These are phyloP conservation scores for Phyllosticta ampelicida DNA, from an alignment of 2,329 filamentous ascomycete species.

Conservation along the genomic window DNA sequence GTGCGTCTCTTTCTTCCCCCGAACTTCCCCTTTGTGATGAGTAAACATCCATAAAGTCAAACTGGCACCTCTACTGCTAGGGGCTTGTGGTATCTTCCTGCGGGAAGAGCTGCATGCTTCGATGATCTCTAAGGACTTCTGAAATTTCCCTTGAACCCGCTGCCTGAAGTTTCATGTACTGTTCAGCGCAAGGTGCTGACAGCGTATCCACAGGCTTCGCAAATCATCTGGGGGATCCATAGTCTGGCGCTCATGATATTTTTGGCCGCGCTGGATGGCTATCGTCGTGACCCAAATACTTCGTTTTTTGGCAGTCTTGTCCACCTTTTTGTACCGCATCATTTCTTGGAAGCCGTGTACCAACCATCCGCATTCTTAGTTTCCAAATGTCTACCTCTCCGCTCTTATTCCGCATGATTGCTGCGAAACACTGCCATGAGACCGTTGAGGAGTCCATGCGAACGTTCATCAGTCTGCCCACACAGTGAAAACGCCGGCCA, in stretches of 20 bases:
- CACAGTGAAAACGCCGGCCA: background rate
- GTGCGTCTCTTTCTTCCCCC: background rate
- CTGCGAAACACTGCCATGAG: background rate
- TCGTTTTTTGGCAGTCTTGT: background rate
- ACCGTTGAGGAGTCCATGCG: background rate
- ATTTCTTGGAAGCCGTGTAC: background rate
- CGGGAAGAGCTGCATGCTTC: background rate
- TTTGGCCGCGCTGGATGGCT: background rate
- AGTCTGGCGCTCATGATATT: background rate
- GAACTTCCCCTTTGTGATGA: background rate
- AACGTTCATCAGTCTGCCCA: background rate
- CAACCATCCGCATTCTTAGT: background rate
- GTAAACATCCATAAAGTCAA: background rate
- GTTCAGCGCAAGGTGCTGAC: background rate
- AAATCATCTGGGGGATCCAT: background rate
- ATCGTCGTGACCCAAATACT: background rate
- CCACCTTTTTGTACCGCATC: background rate
- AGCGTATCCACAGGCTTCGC: background rate
- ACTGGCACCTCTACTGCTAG: background rate
- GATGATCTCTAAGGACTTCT: slow-evolving; percentile 30
- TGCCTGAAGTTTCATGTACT: background rate
- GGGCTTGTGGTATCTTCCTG: background rate
- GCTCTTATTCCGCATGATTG: background rate
- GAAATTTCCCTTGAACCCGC: slow-evolving; percentile 14
- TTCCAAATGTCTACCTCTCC: background rate